Evolutionary conservation across 768 basidiomycete species (phyloP).

Genomic region (Gloeopeniophorella convolvens): DNA sequence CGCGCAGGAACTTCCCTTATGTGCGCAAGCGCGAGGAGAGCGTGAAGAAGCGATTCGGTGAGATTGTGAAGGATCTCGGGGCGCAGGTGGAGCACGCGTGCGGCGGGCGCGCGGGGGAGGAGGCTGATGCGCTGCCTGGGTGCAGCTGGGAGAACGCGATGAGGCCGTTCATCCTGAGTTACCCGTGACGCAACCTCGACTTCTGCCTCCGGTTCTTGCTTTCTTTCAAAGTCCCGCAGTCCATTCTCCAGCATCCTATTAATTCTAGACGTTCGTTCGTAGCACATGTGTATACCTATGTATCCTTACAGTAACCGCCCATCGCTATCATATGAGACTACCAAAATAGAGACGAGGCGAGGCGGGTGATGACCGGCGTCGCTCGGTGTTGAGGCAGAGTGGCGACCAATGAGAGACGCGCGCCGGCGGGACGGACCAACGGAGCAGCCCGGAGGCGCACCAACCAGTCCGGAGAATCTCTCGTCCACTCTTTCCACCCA

Average conservation of each 20-base stretch:
- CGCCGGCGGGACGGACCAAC: no score
- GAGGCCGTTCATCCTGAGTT: slow-evolving; percentile 56
- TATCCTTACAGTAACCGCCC: slow-evolving; percentile 4
- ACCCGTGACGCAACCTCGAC: no score
- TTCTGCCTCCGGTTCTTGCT: neutral
- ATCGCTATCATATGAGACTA: neutral
- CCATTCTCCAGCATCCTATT: neutral
- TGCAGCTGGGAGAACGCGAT: slow-evolving; percentile 60
- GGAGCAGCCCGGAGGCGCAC: no score
- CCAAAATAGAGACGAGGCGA: neutral
- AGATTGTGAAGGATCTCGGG: slow-evolving; percentile 31
- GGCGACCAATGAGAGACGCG: no score
- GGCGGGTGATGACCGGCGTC: no score
- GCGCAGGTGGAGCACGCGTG: slow-evolving; percentile 36
- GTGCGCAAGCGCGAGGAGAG: slow-evolving; percentile 21
- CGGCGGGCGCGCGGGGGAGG: slow-evolving; percentile 33
- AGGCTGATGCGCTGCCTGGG: slow-evolving; percentile 31
- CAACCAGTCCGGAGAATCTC: no score
- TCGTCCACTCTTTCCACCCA: no score
- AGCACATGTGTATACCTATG: neutral
- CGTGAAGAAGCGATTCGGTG: slow-evolving; percentile 24
- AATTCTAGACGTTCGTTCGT: no score
- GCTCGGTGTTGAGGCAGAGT: no score
- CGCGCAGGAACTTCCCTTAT: slow-evolving; percentile 6
- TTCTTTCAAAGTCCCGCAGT: no score